Evolutionary conservation across 2,329 filamentous ascomycete species (phyloP).

Genomic region (Cordyceps fumosorosea): DNA sequence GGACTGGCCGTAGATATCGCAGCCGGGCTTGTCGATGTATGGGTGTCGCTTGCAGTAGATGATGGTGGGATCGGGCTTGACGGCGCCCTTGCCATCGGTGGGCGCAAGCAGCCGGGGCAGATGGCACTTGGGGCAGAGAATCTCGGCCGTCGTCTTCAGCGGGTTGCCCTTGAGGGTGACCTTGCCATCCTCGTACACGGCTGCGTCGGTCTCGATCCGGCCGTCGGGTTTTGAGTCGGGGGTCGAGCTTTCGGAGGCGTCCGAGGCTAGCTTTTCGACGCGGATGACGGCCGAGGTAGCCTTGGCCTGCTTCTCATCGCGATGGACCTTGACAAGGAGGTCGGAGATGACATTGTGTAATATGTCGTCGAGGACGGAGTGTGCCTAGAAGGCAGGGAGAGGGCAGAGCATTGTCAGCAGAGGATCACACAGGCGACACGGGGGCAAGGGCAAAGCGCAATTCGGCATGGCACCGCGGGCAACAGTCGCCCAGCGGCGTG

Average conservation of each 20-base stretch:
- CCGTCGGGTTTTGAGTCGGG: slow-evolving; percentile 50
- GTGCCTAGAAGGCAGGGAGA: slow-evolving; percentile 37
- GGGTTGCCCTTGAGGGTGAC: slow-evolving; percentile 66
- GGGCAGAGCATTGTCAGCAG: slow-evolving; percentile 7
- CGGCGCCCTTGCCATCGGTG: slow-evolving; percentile 61
- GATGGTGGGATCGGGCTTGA: slow-evolving; percentile 57
- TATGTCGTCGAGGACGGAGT: slow-evolving; percentile 65
- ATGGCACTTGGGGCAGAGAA: slow-evolving; percentile 68
- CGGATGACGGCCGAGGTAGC: slow-evolving; percentile 58
- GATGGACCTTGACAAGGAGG: slow-evolving; percentile 66
- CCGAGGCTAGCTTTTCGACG: slow-evolving; percentile 55
- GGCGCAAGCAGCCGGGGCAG: slow-evolving; percentile 68
- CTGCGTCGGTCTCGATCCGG: slow-evolving; percentile 59
- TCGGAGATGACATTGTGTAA: slow-evolving; percentile 73
- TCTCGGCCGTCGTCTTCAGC: slow-evolving; percentile 62
- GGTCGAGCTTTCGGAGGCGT: slow-evolving; percentile 46
- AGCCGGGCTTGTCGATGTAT: slow-evolving; percentile 68
- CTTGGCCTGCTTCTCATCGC: slow-evolving; percentile 70
- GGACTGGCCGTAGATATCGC: slow-evolving; percentile 77
- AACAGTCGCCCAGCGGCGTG: neutral
- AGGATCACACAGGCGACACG: neutral
- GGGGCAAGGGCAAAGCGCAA: neutral
- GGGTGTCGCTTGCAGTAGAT: slow-evolving; percentile 76
- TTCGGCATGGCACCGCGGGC: neutral
- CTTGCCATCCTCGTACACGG: slow-evolving; percentile 62